Conservation (phyloP, 75 land plant species). For the Sequoiadendron giganteum region DNA sequence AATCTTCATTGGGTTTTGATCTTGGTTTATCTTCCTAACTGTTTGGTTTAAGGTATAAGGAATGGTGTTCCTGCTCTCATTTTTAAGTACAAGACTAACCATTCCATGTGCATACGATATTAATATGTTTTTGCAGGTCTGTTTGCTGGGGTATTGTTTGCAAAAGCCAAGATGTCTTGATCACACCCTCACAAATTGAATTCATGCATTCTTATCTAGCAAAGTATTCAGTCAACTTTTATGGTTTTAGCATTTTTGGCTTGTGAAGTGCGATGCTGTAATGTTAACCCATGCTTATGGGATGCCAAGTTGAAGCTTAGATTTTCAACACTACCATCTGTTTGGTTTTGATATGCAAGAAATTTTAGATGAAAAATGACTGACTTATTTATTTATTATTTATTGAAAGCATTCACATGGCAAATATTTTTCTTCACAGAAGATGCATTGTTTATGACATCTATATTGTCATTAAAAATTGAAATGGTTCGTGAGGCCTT, state of each 20-base stretch:
- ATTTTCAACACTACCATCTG: neutral
- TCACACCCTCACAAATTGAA: neutral
- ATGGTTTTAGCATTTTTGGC: neutral
- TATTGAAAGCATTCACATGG: neutral
- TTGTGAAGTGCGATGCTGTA: neutral
- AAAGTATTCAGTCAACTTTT: neutral
- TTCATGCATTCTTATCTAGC: neutral
- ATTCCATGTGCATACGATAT: constrained; percentile 3
- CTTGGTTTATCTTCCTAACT: neutral
- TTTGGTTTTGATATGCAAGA: neutral
- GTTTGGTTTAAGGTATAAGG: too few species aligned
- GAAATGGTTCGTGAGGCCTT: neutral
- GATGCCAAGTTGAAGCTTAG: neutral
- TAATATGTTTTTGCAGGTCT: constrained; percentile 32
- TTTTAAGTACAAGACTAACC: neutral
- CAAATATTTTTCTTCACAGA: neutral
- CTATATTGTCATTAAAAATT: neutral
- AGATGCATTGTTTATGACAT: neutral
- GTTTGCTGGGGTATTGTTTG: constrained; percentile 47
- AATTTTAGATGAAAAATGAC: neutral
- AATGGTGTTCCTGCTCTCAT: neutral
- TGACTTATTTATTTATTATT: neutral
- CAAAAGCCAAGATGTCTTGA: constrained; percentile 40
- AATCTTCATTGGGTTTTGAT: neutral
- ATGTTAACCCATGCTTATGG: neutral